These are phyloP conservation scores for Carnegiea gigantea DNA, from an alignment of 179 eudicot species.

Conservation along the genomic window DNA sequence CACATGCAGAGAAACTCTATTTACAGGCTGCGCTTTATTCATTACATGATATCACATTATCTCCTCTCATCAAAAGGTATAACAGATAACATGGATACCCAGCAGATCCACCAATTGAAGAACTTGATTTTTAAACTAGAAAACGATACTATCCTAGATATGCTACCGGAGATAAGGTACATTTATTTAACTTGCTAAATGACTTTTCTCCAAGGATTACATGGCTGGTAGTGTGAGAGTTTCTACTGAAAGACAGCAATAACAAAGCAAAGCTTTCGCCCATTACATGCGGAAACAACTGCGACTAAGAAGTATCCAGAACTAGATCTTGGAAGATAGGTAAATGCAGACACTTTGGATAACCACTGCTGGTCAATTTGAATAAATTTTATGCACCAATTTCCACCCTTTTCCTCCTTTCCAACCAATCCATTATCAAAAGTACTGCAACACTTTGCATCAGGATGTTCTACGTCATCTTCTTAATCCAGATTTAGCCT, in stretches of 20 bases:
- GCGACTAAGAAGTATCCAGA: background rate
- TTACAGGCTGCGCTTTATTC: background rate
- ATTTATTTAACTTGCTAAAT: background rate
- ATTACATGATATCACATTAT: background rate
- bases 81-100: conserved; percentile 1
- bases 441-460: background rate
- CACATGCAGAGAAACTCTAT: background rate
- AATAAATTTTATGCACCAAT: background rate
- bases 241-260: background rate
- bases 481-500: too few relatives aligned
- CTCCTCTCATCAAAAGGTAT: background rate
- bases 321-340: background rate
- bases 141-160: background rate
- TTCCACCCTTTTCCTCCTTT: background rate
- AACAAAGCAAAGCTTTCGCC: background rate
- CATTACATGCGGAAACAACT: too few relatives aligned
- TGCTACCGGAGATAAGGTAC: background rate
- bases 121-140: conserved; percentile 1
- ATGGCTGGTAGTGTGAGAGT: background rate
- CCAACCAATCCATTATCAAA: background rate
- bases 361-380: background rate
- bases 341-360: background rate
- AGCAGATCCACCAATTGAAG: background rate
- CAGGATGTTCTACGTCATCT: background rate
- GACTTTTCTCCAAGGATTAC: background rate